These are phyloP conservation scores for Aphanocladium album DNA, from an alignment of 2,329 filamentous ascomycete genomes.

Conservation along the genomic window DNA sequence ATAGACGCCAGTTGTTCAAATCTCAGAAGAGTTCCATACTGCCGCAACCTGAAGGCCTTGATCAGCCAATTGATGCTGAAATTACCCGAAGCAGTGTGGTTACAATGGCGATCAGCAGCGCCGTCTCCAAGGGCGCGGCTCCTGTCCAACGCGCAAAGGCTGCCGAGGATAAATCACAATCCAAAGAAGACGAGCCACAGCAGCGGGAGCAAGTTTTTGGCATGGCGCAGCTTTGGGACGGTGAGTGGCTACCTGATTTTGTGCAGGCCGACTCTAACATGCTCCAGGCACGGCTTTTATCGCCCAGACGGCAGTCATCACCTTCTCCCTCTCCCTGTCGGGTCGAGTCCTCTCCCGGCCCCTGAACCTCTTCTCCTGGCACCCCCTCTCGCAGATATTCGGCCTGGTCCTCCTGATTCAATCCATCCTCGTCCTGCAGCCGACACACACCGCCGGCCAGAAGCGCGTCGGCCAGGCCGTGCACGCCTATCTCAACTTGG, in stretches of 20 bases:
- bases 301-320: constrained; percentile 71
- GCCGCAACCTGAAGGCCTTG: background rate
- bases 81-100: background rate
- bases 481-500: constrained; percentile 66
- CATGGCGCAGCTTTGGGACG: background rate
- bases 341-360: constrained; percentile 63
- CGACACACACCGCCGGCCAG: constrained; percentile 70
- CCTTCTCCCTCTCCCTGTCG: constrained; percentile 75
- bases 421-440: constrained; percentile 80
- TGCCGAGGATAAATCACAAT: background rate
- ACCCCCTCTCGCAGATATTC: constrained; percentile 67
- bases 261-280: background rate
- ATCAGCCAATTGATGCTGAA: background rate
- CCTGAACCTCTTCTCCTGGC: constrained; percentile 79
- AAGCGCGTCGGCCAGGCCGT: constrained; percentile 57
- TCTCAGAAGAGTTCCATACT: background rate
- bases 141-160: background rate
- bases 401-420: constrained; percentile 73
- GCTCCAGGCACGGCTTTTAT: constrained; percentile 69
- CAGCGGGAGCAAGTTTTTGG: background rate
- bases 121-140: background rate
- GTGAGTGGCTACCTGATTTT: background rate
- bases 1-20: background rate
- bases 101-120: constrained; percentile 1
- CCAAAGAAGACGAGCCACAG: background rate